Conservation (phyloP, 768 basidiomycete genomes). For the Psilocybe cubensis region DNA sequence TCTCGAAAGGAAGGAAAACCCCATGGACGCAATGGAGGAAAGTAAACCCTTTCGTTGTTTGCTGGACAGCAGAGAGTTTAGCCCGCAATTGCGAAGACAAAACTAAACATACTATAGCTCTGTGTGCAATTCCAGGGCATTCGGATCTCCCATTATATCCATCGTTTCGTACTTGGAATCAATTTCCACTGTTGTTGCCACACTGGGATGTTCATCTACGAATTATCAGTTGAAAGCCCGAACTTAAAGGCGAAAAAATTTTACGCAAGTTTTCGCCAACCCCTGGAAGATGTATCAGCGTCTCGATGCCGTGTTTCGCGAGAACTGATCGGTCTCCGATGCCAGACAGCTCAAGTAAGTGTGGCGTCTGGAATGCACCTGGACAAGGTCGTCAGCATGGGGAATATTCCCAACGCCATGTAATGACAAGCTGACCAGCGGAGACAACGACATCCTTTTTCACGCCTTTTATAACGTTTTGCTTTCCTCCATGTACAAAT, state of each 20-base stretch:
- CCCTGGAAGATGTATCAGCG: constrained; percentile 3
- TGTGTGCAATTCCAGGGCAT: background rate
- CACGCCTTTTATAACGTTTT: background rate
- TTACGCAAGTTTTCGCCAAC: constrained; percentile 1
- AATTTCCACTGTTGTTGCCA: background rate
- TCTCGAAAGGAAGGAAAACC: background rate
- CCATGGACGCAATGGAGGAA: background rate
- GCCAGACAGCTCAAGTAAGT: constrained; percentile 3
- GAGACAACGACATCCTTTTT: constrained; percentile 10
- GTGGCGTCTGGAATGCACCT: background rate
- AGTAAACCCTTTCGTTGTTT: constrained; percentile 5
- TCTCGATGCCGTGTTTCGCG: background rate
- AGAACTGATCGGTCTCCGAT: background rate
- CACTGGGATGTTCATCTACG: constrained; percentile 1
- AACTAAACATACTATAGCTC: constrained; percentile 9
- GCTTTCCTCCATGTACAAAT: background rate
- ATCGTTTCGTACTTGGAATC: constrained; percentile 8
- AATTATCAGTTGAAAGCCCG: background rate
- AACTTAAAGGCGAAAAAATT: background rate
- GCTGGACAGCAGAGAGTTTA: background rate
- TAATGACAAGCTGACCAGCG: constrained; percentile 5
- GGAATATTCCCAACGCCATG: background rate
- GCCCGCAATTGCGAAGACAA: background rate
- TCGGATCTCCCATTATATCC: constrained; percentile 1
- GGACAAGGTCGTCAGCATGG: background rate